phyloP scores from a whole-genome alignment of 1,284 basidiomycete species.

The Singerocomus inundabilis region DNA sequence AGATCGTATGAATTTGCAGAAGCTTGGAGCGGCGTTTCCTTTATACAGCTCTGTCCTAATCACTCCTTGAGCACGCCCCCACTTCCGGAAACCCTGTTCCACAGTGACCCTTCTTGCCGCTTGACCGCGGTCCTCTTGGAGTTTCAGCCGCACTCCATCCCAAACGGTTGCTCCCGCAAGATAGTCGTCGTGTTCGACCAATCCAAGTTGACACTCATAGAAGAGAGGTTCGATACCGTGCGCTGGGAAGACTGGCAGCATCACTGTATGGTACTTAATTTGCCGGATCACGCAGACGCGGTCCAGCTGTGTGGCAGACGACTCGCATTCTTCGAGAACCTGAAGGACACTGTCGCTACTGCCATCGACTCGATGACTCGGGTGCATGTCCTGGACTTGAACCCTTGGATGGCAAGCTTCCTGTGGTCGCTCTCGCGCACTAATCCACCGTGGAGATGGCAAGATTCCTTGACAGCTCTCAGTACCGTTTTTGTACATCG shows the following conservation, averaged over 20 bases:
- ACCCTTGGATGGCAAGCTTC: slow-evolving; percentile 27
- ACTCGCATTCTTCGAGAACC: slow-evolving; percentile 32
- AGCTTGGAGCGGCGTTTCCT: slow-evolving; percentile 30
- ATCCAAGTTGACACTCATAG: slow-evolving; percentile 19
- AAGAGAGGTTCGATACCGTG: slow-evolving; percentile 21
- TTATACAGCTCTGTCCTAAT: slow-evolving; percentile 34
- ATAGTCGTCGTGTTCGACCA: slow-evolving; percentile 32
- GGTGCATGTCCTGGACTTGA: slow-evolving; percentile 33
- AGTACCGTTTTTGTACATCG: slow-evolving; percentile 32
- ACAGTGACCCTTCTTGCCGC: slow-evolving; percentile 28
- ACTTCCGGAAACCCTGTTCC: slow-evolving; percentile 29
- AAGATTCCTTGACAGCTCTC: slow-evolving; percentile 23
- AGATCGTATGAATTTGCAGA: slow-evolving; percentile 34
- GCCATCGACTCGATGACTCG: slow-evolving; percentile 22
- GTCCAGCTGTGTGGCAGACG: slow-evolving; percentile 34
- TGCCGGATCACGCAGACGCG: slow-evolving; percentile 33
- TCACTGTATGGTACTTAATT: slow-evolving; percentile 32
- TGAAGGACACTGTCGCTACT: slow-evolving; percentile 12
- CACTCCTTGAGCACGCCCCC: slow-evolving; percentile 17
- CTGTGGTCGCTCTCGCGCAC: slow-evolving; percentile 29
- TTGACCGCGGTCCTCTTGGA: slow-evolving; percentile 30
- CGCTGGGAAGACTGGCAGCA: slow-evolving; percentile 36
- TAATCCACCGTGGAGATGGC: slow-evolving; percentile 34
- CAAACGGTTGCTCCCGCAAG: slow-evolving; percentile 34
- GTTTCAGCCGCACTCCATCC: slow-evolving; percentile 27